Base-by-base conservation (phyloP, 139 green algal species). In the Gonium pectorale region DNA sequence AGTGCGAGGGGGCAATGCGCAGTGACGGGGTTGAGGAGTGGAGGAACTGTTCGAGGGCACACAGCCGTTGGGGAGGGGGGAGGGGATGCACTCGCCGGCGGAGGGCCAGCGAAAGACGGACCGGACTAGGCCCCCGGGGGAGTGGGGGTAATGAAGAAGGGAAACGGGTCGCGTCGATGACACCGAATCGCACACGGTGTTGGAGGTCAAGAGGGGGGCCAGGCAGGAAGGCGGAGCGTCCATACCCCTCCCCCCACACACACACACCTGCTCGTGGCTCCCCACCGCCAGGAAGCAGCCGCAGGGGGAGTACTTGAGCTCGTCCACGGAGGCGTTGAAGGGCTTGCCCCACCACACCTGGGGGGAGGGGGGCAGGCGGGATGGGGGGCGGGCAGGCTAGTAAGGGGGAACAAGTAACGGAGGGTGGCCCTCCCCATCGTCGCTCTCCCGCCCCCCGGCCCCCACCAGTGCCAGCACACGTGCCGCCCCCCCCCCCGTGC, bases 251-350 rank as follows among this genome's bases (percentile, higher is more conserved):
- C 68, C 70, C 44, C 35, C 29, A 26, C 27, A 8, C 44, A 13
- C 44, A 31, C 74, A 15, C 63, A 85, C 79, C 79, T 91, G 88
- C 80, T 91, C 88, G 67, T 91, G 88, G 31, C 84, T 89, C 19
- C 82, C 90, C 54, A 86, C 86, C 81, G 90, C 90, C 54, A 93
- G 86, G 79, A 63, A 89, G 3, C 73, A 41, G 26, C 90, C 90
- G 56, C 87, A 90, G 6, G 87, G 87, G 26, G 68, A 87, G 83
- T 89, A 93, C 35, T 86, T 88, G 44, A 93, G 49, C 38, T 90
- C 88, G 41, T 88, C 80, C n/a, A 93, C 87, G 1, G n/a, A 27
- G 35, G 62, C 73, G 49, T 27, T 74, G 40, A 88, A 88, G 31
- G 78, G 66, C 79, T 90, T 89, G 35, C 77, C 77, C 90, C 90